phyloP scores from a whole-genome alignment of 2,329 filamentous ascomycete genomes.

The Penicillium aurantiogriseum region DNA sequence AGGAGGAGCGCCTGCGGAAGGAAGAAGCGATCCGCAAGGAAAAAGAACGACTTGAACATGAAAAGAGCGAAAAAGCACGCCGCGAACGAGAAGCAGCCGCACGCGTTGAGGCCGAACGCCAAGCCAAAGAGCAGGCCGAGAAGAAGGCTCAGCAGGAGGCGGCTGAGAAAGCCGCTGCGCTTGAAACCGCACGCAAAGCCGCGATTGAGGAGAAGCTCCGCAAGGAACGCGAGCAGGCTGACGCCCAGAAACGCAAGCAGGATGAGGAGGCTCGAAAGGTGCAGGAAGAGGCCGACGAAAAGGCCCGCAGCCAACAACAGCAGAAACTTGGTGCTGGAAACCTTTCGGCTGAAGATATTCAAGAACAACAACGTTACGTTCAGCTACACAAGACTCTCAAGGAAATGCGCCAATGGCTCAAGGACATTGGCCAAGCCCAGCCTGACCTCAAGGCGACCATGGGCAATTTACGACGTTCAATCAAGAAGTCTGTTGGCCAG shows the following conservation, averaged over 20 bases:
- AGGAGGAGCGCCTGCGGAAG: constrained; percentile 38
- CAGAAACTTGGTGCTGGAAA: constrained; percentile 29
- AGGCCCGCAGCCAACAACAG: constrained; percentile 31
- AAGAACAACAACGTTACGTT: constrained; percentile 50
- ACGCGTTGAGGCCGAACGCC: constrained; percentile 42
- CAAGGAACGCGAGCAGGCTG: constrained; percentile 34
- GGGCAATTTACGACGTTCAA: constrained; percentile 69
- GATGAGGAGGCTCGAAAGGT: constrained; percentile 31
- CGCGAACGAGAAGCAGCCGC: constrained; percentile 39
- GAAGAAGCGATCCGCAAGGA: constrained; percentile 39
- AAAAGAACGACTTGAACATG: constrained; percentile 35
- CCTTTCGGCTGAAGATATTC: constrained; percentile 39
- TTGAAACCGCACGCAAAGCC: constrained; percentile 40
- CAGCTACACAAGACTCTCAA: constrained; percentile 68
- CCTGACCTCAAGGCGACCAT: constrained; percentile 61
- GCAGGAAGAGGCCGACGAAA: constrained; percentile 31
- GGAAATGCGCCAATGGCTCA: constrained; percentile 54
- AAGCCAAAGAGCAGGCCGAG: constrained; percentile 42
- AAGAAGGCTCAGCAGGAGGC: constrained; percentile 35
- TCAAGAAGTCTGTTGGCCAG: constrained; percentile 72
- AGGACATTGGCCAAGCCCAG: constrained; percentile 56
- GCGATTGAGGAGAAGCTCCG: constrained; percentile 35
- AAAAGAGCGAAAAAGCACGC: constrained; percentile 33
- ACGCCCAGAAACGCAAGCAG: constrained; percentile 34
- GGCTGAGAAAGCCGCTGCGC: constrained; percentile 34